Base-by-base conservation (phyloP, 768 basidiomycete species). In the Peribolospora baueri region DNA sequence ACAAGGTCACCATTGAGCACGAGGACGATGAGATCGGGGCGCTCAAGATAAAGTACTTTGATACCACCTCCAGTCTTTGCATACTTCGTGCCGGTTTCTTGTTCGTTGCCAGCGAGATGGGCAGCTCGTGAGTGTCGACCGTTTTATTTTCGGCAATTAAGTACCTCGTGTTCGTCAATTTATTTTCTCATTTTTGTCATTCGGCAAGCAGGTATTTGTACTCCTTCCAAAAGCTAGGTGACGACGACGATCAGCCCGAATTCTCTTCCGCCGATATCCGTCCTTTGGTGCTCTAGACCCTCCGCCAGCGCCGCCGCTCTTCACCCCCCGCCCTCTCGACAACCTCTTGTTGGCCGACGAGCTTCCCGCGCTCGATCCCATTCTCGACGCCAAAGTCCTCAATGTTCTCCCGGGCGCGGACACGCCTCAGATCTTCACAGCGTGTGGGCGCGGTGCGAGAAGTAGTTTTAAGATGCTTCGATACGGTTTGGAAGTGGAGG, bases 81-180 rank as follows among this genome's bases (percentile, higher is more conserved):
- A 97, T 98, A 70, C 76, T 98, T 61, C 97, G 97, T 70, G 86
- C 85, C 55, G 93, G 93, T 64, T 97, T 93, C 72, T 76, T 98
- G 60, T 97, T 95, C 65, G 84, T 90, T 55, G 90, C 90, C 5
- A 82, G 87, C 63, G 93, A 98, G 67, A 93, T 93, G 65, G 86
- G 91, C 43, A 93, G 97, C 66, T 88, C 93, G 86, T 93, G 62
- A 69, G 82, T 76, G 42, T 43, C 7, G 7, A 25, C 40, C 58
- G 39, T 41, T n/a, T n/a, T n/a, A n/a, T n/a, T n/a, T n/a, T n/a
- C n/a, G n/a, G n/a, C n/a, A 38, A 14, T 42, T 25, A 45, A 38
- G 36, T 40, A n/a, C 5, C 25, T 3, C 2, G 7, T 41, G 11
- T 6, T 43, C 11, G 14, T 39, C 5, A 42, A 7, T n/a, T n/a